Evolutionary conservation across 2,329 filamentous ascomycete species (phyloP), one percentile per base, ranked within the genome.

Genomic region (Fusarium sp.): DNA sequence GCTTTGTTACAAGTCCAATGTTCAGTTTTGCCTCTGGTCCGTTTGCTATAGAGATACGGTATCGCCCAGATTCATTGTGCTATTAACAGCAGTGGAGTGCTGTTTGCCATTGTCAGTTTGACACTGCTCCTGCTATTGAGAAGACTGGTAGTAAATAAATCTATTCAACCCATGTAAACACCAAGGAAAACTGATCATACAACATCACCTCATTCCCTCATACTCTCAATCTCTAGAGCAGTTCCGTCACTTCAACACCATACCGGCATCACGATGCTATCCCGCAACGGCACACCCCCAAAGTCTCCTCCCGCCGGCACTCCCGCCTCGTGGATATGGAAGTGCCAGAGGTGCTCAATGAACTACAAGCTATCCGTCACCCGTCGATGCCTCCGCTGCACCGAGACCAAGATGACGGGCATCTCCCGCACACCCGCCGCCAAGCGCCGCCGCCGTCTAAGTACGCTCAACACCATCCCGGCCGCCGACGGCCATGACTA

Each of bases 321-420:
- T 19, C 35, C 43, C n/a, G 5, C 24, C 5, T 62, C 69, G 40
- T 78, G 73, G 74, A 42, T 46, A 28, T 79, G 77, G 77, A 42
- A 49, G 25, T 79, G 77, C 61, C 68, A 73, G 59, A 2, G 25
- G 10, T 79, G 77, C 68, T 13, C 36, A 11, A 44, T 12, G 3
- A 26, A 29, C 1, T 77, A 73, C 65, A 63, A 12, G 11, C 10
- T 65, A n/a, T 35, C 61, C n/a, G 44, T 65, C 10, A 59, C 58
- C 4, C 48, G 58, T 7, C 62, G 62, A 8, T 65, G 62, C n/a
- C 39, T 65, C 9, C 7, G 7, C 3, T 65, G 62, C 15, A 34
- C 6, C 7, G 31, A 9, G 8, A 51, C 53, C 28, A 13, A 24
- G 15, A 7, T 7, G 7, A 11, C 9, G 3, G 42, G 58, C 12